These are phyloP conservation scores for Cyclotella kingstonii DNA, from an alignment of 108 stramenopile species.

Conservation along the genomic window DNA sequence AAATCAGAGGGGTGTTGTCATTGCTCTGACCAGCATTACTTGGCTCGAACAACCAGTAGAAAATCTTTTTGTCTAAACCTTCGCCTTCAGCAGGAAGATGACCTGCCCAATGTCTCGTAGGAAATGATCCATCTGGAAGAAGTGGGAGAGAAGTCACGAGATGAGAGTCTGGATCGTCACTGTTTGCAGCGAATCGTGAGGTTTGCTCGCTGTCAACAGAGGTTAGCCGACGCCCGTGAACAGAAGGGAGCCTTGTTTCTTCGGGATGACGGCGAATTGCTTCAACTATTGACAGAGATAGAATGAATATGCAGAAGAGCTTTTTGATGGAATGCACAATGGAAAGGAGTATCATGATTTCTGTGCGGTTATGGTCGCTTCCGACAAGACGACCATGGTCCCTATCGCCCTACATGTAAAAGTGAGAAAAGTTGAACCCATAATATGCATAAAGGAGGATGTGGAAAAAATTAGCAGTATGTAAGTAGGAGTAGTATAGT, in stretches of 20 bases:
- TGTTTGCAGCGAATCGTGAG: conserved; percentile 5
- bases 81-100: conserved; percentile 59
- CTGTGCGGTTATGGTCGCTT: too few relatives aligned
- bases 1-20: conserved; percentile 77
- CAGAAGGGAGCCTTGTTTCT: not conserved
- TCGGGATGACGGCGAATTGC: conserved; percentile 31
- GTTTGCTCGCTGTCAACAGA: conserved; percentile 7
- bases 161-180: conserved; percentile 54
- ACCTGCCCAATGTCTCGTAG: conserved; percentile 72
- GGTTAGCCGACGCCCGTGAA: conserved; percentile 31
- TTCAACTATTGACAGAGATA: conserved; percentile 1
- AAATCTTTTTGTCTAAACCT: conserved; percentile 73
- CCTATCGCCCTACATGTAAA: too few relatives aligned
- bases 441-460: too few relatives aligned
- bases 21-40: conserved; percentile 29
- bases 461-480: too few relatives aligned
- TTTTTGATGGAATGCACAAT: too few relatives aligned
- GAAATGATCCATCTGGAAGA: conserved; percentile 34
- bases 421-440: too few relatives aligned
- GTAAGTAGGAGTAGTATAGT: too few relatives aligned
- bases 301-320: too few relatives aligned
- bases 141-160: conserved; percentile 64
- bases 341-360: too few relatives aligned
- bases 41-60: conserved; percentile 96
- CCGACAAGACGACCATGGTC: too few relatives aligned